A percentile compares a stretch with the other conserved stretches of the same genome.
Conservation (phyloP, 2,329 filamentous ascomycete species). For the Paraconiothyrium brasiliense region DNA sequence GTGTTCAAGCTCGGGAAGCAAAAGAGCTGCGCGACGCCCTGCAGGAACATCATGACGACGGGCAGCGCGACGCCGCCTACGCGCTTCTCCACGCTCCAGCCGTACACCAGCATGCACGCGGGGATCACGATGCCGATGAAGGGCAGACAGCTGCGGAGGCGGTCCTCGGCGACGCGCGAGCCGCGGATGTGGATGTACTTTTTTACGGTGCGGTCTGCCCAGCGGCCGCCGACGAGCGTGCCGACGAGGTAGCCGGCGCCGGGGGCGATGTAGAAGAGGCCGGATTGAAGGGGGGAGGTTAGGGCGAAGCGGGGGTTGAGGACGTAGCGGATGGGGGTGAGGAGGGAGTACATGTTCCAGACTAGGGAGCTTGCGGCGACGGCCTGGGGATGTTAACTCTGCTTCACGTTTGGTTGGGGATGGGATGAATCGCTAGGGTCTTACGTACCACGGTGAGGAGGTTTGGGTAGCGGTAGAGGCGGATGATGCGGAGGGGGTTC, state of each 20-base stretch:
- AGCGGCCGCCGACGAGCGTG: conserved; percentile 76
- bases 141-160: conserved; percentile 64
- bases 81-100: conserved; percentile 68
- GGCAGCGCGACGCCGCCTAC: conserved; percentile 68
- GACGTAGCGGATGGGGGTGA: conserved; percentile 76
- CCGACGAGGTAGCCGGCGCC: conserved; percentile 75
- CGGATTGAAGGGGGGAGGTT: conserved; percentile 71
- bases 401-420: background rate
- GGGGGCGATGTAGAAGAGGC: conserved; percentile 78
- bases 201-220: conserved; percentile 73
- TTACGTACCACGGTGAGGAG: conserved; percentile 59
- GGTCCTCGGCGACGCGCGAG: conserved; percentile 72
- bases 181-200: conserved; percentile 70
- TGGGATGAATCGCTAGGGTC: background rate
- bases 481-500: conserved; percentile 71
- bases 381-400: conserved; percentile 41
- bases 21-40: conserved; percentile 78
- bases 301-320: conserved; percentile 78
- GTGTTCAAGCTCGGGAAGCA: conserved; percentile 81
- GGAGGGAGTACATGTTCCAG: conserved; percentile 78
- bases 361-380: conserved; percentile 71
- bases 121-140: conserved; percentile 69
- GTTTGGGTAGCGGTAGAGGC: conserved; percentile 74
- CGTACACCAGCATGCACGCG: conserved; percentile 72
- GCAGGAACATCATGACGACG: conserved; percentile 77